These are phyloP conservation scores for Candida labiduridarum DNA, from an alignment of 1,139 yeast genomes.

Conservation along the genomic window DNA sequence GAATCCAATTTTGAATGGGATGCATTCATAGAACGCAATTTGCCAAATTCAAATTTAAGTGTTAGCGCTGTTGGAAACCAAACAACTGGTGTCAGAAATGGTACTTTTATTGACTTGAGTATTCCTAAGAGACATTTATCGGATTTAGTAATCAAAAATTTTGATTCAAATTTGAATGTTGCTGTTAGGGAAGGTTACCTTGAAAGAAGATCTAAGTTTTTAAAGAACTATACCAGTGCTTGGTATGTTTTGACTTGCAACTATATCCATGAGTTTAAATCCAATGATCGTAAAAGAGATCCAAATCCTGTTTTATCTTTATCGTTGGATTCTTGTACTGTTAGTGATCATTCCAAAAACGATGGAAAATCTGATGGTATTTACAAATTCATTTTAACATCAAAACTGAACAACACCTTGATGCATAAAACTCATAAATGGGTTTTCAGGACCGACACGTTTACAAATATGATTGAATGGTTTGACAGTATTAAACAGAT, in stretches of 20 bases:
- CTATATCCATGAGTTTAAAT: constrained; percentile 87
- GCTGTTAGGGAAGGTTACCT: constrained; percentile 79
- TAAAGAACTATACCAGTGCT: constrained; percentile 86
- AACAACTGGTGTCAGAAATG: constrained; percentile 30
- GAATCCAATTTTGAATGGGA: constrained; percentile 91
- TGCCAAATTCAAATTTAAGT: constrained; percentile 39
- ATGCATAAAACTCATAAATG: constrained; percentile 83
- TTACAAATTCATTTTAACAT: constrained; percentile 79
- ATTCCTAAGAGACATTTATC: constrained; percentile 68
- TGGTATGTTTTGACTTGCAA: constrained; percentile 91
- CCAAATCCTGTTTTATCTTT: constrained; percentile 87
- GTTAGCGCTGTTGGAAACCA: constrained; percentile 32
- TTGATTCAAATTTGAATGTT: constrained; percentile 67
- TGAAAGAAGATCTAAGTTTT: constrained; percentile 87
- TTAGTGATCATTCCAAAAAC: constrained; percentile 78
- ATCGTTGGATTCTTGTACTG: constrained; percentile 76
- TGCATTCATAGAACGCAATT: constrained; percentile 71
- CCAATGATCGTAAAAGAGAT: constrained; percentile 80
- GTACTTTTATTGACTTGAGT: constrained; percentile 74
- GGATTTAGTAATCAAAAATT: constrained; percentile 67
- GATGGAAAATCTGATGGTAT: constrained; percentile 60
- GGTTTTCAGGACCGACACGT: constrained; percentile 86
- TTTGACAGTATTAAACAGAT: constrained; percentile 71
- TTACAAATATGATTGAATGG: constrained; percentile 82
- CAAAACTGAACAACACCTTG: constrained; percentile 67